Evolutionary conservation across 2,329 filamentous ascomycete species (phyloP), one percentile per base, ranked within the genome.

Genomic region (Aspergillus costaricaensis): DNA sequence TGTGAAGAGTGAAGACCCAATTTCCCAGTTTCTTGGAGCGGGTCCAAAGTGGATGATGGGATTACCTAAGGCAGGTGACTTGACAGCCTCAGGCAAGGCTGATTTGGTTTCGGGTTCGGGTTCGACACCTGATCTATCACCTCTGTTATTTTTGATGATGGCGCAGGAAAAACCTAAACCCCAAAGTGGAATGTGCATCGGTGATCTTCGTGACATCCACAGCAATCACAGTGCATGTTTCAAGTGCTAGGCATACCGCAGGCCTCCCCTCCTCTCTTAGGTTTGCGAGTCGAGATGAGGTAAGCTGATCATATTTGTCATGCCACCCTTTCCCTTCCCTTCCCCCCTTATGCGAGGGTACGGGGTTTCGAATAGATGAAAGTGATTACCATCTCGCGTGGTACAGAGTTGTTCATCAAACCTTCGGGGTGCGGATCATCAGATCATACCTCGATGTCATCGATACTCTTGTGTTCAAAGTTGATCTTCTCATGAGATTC

Each of bases 21-120:
- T 14, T 23, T 44, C 14, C 41, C 41, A 12, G 19, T 43, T 19
- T 15, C 3, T 43, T 19, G n/a, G 6, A 19, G n/a, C 39, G 39
- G 17, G 39, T 19, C 27, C 17, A 8, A 10, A 17, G 30, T 9
- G 9, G 10, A 27, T 27, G 9, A 25, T 27, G 4, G 32, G 50
- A 53, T 53, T 53, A 53, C 51, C 51, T 43, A 53, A 53, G 51
- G 47, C 17, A 12, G 23, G 32, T 36, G 32, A 27, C 27, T 36
- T 36, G 36, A 27, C 51, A 41, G 51, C 51, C 51, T 53, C 32
- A 53, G 51, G 51, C 51, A 53, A 53, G 51, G 51, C 51, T 17
- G 51, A 53, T 32, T 53, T 36, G 19, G 41, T 12, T 19, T 43
- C 39, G 39, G 39, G 17, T 21, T 30, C 27, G 27, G 10, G 10